phyloP scores from a whole-genome alignment of 495 filamentous ascomycete genomes.

The Xylaria flabelliformis region DNA sequence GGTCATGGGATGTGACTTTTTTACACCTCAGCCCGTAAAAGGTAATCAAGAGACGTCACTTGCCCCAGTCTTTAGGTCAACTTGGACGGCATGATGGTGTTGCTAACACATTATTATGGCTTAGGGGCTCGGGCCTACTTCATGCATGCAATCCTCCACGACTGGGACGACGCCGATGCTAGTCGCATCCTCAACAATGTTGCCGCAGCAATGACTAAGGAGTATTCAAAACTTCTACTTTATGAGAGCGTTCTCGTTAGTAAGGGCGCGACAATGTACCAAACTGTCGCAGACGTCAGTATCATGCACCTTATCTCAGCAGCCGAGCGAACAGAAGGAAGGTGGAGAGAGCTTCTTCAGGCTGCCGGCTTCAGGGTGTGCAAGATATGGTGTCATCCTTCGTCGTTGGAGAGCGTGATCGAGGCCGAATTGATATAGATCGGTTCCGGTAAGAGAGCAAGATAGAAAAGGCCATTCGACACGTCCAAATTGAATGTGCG shows the following conservation, averaged over 20 bases:
- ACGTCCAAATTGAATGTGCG: background rate
- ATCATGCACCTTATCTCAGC: slow-evolving; percentile 49
- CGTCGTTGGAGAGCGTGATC: slow-evolving; percentile 25
- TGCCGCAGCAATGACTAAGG: slow-evolving; percentile 26
- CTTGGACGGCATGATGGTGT: background rate
- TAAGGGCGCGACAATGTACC: slow-evolving; percentile 21
- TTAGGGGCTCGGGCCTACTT: slow-evolving; percentile 48
- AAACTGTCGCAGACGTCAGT: slow-evolving; percentile 51
- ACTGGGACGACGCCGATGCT: slow-evolving; percentile 45
- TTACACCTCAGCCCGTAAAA: slow-evolving; percentile 32
- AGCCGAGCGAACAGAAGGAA: slow-evolving; percentile 40
- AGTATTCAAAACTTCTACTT: slow-evolving; percentile 26
- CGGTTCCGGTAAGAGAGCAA: background rate
- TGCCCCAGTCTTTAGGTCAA: too few species aligned
- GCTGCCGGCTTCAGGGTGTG: slow-evolving; percentile 45
- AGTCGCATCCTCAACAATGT: slow-evolving; percentile 19
- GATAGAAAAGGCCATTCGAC: background rate
- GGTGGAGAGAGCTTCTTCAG: slow-evolving; percentile 49
- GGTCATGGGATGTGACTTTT: slow-evolving; percentile 40
- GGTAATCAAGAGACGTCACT: slow-evolving; percentile 18
- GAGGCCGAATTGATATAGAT: slow-evolving; percentile 23
- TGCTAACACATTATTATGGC: background rate
- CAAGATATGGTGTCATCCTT: slow-evolving; percentile 41
- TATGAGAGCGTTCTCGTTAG: slow-evolving; percentile 29
- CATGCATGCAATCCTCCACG: slow-evolving; percentile 49